phyloP scores from a whole-genome alignment of 495 filamentous ascomycete genomes.

The Daldinia caldariorum region DNA sequence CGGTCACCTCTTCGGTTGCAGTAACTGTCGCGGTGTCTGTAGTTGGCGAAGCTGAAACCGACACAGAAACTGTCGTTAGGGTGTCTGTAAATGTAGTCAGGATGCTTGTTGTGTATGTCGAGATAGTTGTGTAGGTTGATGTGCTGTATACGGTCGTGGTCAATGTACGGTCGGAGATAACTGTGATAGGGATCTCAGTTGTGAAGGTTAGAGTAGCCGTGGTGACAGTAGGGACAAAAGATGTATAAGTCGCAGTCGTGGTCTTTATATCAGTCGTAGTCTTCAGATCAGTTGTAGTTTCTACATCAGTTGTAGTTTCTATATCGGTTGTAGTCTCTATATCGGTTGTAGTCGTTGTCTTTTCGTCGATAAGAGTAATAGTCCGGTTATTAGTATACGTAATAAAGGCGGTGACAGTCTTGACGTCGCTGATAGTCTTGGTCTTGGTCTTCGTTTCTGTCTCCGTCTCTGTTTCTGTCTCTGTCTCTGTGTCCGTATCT shows the following conservation, averaged over 20 bases:
- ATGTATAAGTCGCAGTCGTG: conserved; percentile 45
- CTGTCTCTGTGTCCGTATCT: background rate
- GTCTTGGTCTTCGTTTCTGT: conserved; percentile 22
- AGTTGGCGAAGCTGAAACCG: conserved; percentile 36
- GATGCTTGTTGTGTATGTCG: conserved; percentile 36
- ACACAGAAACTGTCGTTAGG: conserved; percentile 40
- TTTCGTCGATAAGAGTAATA: conserved; percentile 30
- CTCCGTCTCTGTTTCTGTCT: background rate
- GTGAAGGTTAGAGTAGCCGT: conserved; percentile 41
- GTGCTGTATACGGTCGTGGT: conserved; percentile 44
- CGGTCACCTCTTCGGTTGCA: conserved; percentile 38
- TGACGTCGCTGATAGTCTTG: conserved; percentile 6
- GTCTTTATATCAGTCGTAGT: background rate
- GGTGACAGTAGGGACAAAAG: conserved; percentile 42
- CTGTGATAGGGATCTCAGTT: conserved; percentile 47
- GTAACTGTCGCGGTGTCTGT: conserved; percentile 43
- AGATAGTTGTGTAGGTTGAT: conserved; percentile 41
- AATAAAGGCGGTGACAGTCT: conserved; percentile 7
- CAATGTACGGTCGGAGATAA: conserved; percentile 40
- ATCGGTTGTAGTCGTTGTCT: conserved; percentile 18
- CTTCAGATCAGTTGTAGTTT: too few species aligned
- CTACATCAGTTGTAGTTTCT: conserved; percentile 3
- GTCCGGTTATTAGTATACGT: conserved; percentile 17
- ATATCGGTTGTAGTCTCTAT: conserved; percentile 36
- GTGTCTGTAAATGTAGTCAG: conserved; percentile 43